phyloP scores from a whole-genome alignment of 768 basidiomycete species.

The Fibroporia radiculosa region DNA sequence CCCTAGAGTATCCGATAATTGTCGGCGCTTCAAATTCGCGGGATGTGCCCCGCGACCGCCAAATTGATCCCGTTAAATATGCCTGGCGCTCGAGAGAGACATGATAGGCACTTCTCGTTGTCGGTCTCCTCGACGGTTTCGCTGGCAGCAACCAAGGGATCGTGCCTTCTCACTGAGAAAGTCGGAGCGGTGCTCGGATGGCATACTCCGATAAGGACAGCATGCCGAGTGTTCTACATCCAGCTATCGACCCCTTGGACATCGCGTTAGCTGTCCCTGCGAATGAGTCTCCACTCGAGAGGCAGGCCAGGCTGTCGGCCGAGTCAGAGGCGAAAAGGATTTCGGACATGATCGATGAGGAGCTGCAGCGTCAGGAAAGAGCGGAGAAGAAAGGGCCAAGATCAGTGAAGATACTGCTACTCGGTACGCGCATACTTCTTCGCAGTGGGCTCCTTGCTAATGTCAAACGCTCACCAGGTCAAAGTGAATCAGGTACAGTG shows the following conservation, averaged over 20 bases:
- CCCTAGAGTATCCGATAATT: too few relatives aligned
- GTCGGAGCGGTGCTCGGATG: too few relatives aligned
- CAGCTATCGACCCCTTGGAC: conserved; percentile 44
- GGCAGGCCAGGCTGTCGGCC: conserved; percentile 31
- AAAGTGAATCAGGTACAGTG: conserved; percentile 25
- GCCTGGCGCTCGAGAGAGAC: too few relatives aligned
- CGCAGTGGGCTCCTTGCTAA: not conserved
- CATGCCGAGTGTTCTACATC: not conserved
- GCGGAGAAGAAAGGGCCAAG: conserved; percentile 20
- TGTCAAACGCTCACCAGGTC: conserved; percentile 13
- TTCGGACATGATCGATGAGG: conserved; percentile 41
- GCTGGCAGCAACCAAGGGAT: too few relatives aligned
- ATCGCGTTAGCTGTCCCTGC: conserved; percentile 46
- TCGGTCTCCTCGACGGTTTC: too few relatives aligned
- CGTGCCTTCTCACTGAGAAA: too few relatives aligned
- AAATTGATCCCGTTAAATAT: too few relatives aligned
- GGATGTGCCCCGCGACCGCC: too few relatives aligned
- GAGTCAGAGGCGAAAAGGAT: conserved; percentile 52
- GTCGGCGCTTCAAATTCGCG: too few relatives aligned
- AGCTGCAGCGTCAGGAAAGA: conserved; percentile 23
- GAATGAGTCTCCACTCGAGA: conserved; percentile 44
- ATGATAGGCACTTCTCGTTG: too few relatives aligned
- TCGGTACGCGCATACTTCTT: conserved; percentile 20
- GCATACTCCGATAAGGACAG: not conserved
- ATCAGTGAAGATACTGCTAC: conserved; percentile 28